Base-by-base conservation (phyloP, 139 green algal species). In the Coelastrella sp. region DNA sequence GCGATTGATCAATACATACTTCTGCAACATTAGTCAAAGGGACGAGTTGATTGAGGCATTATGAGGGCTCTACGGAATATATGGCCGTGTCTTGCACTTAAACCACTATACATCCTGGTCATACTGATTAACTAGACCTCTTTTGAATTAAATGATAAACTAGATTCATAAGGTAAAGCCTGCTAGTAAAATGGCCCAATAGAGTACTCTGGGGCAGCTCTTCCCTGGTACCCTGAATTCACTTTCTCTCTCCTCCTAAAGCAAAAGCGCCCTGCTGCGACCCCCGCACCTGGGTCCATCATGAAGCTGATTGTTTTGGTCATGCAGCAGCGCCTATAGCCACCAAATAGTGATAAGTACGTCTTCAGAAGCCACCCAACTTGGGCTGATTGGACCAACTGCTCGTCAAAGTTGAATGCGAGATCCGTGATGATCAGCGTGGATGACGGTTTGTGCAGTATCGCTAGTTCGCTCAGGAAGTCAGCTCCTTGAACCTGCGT, bases 401-500 rank as follows among this genome's bases (percentile, higher is more conserved):
- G 7, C 17, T 80, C 14, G 23, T 90, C 58, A 78, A 85, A 77
- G 74, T 90, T 90, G 86, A 90, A 90, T 8, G 86, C 86, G 7
- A 54, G 19, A 60, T 90, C 86, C 11, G 86, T 78, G n/a, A 90
- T 59, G 58, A 90, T 74, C 22, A 90, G 86, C 0, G 75, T 90
- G n/a, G 74, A 77, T 20, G 66, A 83, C 22, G 86, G 86, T 14
- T 76, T 75, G 75, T 90, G 86, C 5, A 66, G 60, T 5, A 90
- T 56, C 59, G 32, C 86, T 2, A 90, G 74, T 74, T 90, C 86
- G 5, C 75, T 22, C 14, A 90, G 4, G 20, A 85, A 65, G 5
- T 75, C 6, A 61, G 74, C 4, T 11, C 86, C 86, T 66, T 90
- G 58, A 0, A 90, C 5, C 86, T 90, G 74, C 84, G 32, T 47